Base-by-base conservation (phyloP, 805 yeast species). In the Saccharomyces jurei region DNA sequence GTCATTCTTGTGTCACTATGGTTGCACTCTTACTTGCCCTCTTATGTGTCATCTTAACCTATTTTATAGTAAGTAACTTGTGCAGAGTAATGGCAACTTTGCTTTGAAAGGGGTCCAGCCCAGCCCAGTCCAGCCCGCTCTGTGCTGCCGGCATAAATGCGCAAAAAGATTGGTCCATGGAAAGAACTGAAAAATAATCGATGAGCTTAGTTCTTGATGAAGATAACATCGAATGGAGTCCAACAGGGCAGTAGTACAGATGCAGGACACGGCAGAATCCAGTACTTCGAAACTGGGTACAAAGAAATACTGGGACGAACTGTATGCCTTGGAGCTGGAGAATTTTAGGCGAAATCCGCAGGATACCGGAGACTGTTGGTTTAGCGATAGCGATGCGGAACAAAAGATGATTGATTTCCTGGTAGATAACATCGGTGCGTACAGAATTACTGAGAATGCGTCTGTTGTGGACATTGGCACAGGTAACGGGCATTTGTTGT, bases 291-390 rank as follows among this genome's bases (percentile, higher is more conserved):
- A 86, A 62, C 76, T 92, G 50, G 98, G 98, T 6, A 90, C 96
- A 0, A 82, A 84, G 64, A 77, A 85, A 64, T 91, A 92, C 74
- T 92, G 99, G 98, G 91, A 94, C 69, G 80, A 84, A 52, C 88
- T 92, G 69, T 92, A 92, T 70, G 74, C 81, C 47, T 65, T 81
- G 22, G 99, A 92, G 65, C 79, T 81, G 58, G 62, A 68, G 28
- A 92, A 92, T 71, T 92, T 87, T 63, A 70, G 75, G 44, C 81
- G 81, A 29, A 87, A 92, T 66, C 82, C 86, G 17, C 78, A 85
- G 21, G 97, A 94, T 67, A 84, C 90, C 0, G 99, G 99, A 1
- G 98, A 94, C 69, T 81, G 91, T 68, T 94, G 99, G 99, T 94
- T 94, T 70, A 83, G 87, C 60, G 99, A 94, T 64, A 85, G 87